phyloP scores from a whole-genome alignment of 768 basidiomycete genomes.

The Trametes maxima region DNA sequence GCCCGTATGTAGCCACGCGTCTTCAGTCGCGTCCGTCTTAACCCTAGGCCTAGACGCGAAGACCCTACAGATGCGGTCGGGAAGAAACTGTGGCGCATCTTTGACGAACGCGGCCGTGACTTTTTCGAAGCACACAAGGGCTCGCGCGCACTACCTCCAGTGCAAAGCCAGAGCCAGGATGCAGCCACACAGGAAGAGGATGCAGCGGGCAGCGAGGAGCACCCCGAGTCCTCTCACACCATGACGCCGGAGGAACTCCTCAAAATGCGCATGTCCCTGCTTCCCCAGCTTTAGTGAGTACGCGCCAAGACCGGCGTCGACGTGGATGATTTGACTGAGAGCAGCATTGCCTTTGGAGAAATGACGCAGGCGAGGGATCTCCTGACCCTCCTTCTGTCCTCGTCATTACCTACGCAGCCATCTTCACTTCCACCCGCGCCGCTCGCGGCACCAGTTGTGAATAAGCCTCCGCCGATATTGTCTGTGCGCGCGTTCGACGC shows the following conservation, averaged over 20 bases:
- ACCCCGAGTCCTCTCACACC: conserved; percentile 38
- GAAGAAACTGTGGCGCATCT: conserved; percentile 67
- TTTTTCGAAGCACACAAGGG: conserved; percentile 63
- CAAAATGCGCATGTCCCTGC: conserved; percentile 72
- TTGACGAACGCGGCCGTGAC: conserved; percentile 71
- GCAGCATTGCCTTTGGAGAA: conserved; percentile 75
- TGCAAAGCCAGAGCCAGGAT: conserved; percentile 26
- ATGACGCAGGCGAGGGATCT: conserved; percentile 78
- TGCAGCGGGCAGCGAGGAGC: conserved; percentile 34
- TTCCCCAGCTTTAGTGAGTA: conserved; percentile 74
- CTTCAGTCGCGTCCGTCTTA: conserved; percentile 4
- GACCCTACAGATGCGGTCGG: conserved; percentile 61
- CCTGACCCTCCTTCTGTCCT: conserved; percentile 57
- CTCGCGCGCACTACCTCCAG: conserved; percentile 15
- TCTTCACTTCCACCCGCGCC: conserved; percentile 26
- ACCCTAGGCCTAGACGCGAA: conserved; percentile 39
- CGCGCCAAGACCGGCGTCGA: neutral
- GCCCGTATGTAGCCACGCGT: conserved; percentile 55
- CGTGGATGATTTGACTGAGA: conserved; percentile 20
- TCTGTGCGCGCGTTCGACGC: conserved; percentile 35
- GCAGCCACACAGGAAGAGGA: conserved; percentile 34
- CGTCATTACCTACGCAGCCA: conserved; percentile 38
- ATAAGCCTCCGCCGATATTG: conserved; percentile 62
- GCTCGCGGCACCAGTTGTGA: conserved; percentile 64
- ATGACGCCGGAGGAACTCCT: conserved; percentile 77